Base-by-base conservation (phyloP, 305 asterid genomes). In the Rubia balearica region DNA sequence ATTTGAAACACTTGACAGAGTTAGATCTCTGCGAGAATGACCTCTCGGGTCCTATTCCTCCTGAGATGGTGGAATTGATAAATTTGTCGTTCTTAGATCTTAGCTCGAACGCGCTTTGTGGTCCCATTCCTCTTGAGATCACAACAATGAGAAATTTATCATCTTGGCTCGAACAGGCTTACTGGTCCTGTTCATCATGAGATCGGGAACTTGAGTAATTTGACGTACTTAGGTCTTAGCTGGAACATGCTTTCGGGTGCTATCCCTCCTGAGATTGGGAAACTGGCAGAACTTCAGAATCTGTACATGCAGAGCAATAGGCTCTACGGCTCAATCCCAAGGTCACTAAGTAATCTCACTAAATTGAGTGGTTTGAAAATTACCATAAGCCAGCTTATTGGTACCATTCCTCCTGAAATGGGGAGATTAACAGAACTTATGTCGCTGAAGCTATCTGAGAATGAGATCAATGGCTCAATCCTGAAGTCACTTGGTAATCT, bases 231-330 rank as follows among this genome's bases (percentile, higher is more conserved):
- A 11, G 5, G 1, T 48, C 5, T 48, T 3, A 16, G 27, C 22
- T 6, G 0, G 30, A 56, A 56, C 30, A n/a, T 6, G 61, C 8
- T 56, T 56, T n/a, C 61, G n/a, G 61, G 61, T 19, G 6, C 61
- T 1, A 56, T 56, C n/a, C 61, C 61, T 6, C 75, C 73, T 9
- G 96, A 89, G 84, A 70, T 89, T 0, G 88, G 83, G 83, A 56
- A 81, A 40, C 66, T 89, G 76, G 78, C 66, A 76, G 74, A 82
- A 24, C 74, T 90, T 76, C 83, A 80, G 67, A 83, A 78, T 41
- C 67, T 90, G 83, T 85, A 84, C 78, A 88, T 90, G 76, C 87
- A 80, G 78, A 83, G 79, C 80, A 90, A 90, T 65, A 79, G 79
- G 63, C 71, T 91, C 74, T 74, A 74, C 0, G 97, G 97, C 1